phyloP scores from a whole-genome alignment of 345 rosid species.

The Gynandropsis gynandra region DNA sequence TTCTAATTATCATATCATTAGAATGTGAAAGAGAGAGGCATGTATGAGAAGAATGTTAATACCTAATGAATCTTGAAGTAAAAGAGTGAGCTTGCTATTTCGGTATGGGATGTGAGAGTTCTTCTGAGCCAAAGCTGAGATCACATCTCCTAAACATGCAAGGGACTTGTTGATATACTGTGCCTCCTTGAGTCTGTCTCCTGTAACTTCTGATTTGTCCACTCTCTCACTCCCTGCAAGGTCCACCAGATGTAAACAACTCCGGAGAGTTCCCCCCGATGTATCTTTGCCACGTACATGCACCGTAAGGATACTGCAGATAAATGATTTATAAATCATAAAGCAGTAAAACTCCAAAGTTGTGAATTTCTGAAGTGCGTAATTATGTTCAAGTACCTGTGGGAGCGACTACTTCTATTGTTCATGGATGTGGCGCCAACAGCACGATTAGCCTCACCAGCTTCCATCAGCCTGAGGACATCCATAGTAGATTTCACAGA shows the following conservation, averaged over 20 bases:
- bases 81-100: constrained; percentile 94
- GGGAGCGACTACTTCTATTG: constrained; percentile 82
- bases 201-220: constrained; percentile 89
- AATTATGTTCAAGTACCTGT: constrained; percentile 49
- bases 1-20: too few species aligned
- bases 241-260: constrained; percentile 94
- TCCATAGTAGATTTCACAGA: constrained; percentile 63
- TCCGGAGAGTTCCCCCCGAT: constrained; percentile 57
- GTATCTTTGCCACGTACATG: constrained; percentile 75
- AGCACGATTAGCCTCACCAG: constrained; percentile 83
- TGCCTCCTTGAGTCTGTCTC: constrained; percentile 91
- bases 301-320: constrained; percentile 64
- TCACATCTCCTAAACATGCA: constrained; percentile 90
- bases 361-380: constrained; percentile 3
- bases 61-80: constrained; percentile 94
- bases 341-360: background rate
- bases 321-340: background rate
- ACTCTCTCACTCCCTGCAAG: constrained; percentile 97
- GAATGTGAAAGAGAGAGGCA: too few species aligned
- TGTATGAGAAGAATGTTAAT: background rate
- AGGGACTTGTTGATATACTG: constrained; percentile 87
- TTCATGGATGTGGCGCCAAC: constrained; percentile 79
- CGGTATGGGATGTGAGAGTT: constrained; percentile 86
- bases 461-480: constrained; percentile 71
- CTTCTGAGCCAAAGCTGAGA: constrained; percentile 83